These are phyloP conservation scores for Cadophora sp. DNA, from an alignment of 2,329 filamentous ascomycete genomes.

Conservation along the genomic window DNA sequence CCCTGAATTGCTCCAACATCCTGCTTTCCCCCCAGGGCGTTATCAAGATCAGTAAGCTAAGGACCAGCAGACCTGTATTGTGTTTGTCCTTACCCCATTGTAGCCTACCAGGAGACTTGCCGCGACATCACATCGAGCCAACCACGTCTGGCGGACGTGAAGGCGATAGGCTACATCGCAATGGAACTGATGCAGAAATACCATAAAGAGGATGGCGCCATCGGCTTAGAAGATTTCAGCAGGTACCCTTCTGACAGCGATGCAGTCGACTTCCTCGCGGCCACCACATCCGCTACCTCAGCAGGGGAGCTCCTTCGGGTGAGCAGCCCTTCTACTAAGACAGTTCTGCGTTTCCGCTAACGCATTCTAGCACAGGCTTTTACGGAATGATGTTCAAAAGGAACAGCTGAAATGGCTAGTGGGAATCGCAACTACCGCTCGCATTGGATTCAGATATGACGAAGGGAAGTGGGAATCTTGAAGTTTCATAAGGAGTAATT, in stretches of 20 bases:
- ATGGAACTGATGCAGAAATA: constrained; percentile 28
- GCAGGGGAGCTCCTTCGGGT: background rate
- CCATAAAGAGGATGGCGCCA: constrained; percentile 17
- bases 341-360: background rate
- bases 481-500: constrained; percentile 7
- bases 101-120: constrained; percentile 26
- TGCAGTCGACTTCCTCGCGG: constrained; percentile 21
- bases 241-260: constrained; percentile 16
- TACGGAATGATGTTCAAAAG: constrained; percentile 1
- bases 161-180: constrained; percentile 25
- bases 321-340: background rate
- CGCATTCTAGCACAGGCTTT: background rate
- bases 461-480: background rate
- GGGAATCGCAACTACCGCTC: background rate
- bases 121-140: constrained; percentile 12
- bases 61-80: background rate
- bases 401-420: constrained; percentile 1
- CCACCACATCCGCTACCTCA: constrained; percentile 12
- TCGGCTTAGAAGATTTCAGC: constrained; percentile 14
- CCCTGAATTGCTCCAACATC: constrained; percentile 25
- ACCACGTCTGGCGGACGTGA: constrained; percentile 21
- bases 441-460: background rate
- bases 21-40: constrained; percentile 23
- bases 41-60: constrained; percentile 25
- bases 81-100: constrained; percentile 14